Evolutionary conservation across 1,284 basidiomycete species (phyloP).

Genomic region (Macrocybe sp.): DNA sequence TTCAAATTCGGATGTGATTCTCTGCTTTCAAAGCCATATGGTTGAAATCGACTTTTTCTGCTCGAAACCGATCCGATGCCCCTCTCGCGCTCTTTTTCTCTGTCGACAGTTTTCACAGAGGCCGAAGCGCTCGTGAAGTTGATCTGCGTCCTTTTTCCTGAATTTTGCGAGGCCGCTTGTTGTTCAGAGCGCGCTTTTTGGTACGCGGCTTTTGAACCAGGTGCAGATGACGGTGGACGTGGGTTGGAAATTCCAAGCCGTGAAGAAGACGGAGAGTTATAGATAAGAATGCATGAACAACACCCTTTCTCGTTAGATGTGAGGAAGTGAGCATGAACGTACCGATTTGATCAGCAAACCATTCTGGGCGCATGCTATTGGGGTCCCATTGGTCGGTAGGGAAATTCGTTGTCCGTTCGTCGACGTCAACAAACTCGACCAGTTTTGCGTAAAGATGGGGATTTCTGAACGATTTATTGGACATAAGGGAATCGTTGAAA

Average conservation of each 20-base stretch:
- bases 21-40: constrained; percentile 14
- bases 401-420: constrained; percentile 83
- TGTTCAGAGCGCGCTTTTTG: constrained; percentile 62
- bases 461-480: constrained; percentile 88
- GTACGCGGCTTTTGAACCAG: constrained; percentile 18
- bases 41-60: constrained; percentile 26
- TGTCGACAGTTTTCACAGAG: constrained; percentile 22
- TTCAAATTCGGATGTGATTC: constrained; percentile 3
- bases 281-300: constrained; percentile 7
- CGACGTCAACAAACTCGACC: constrained; percentile 86
- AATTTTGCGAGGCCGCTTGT: constrained; percentile 39
- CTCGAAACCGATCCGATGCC: constrained; percentile 12
- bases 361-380: constrained; percentile 52
- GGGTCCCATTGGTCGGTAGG: constrained; percentile 69
- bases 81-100: constrained; percentile 15
- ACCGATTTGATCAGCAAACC: constrained; percentile 72
- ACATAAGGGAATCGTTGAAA: constrained; percentile 92
- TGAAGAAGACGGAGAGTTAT: neutral
- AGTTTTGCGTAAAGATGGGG: constrained; percentile 92
- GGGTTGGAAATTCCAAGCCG: neutral
- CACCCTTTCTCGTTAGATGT: neutral
- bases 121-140: constrained; percentile 30
- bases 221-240: neutral
- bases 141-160: constrained; percentile 51
- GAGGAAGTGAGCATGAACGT: constrained; percentile 21